Evolutionary conservation across 2,329 filamentous ascomycete species (phyloP).

Genomic region (Neopestalotiopsis sp.): DNA sequence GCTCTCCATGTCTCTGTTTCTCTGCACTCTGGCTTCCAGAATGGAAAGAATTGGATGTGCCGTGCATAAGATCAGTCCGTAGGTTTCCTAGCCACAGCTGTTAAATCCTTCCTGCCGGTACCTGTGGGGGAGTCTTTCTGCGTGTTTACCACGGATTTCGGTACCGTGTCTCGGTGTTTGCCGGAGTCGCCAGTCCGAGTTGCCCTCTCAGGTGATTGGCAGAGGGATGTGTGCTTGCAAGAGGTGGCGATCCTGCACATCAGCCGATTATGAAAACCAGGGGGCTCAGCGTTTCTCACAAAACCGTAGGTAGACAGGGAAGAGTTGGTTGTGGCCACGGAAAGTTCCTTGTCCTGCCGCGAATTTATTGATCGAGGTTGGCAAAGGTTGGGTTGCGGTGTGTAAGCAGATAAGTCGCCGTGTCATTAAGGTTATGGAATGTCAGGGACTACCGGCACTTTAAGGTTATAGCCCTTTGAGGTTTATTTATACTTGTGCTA

Average conservation of each 20-base stretch:
- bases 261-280: neutral
- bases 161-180: neutral
- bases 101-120: neutral
- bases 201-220: neutral
- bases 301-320: neutral
- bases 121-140: neutral
- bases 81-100: neutral
- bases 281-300: neutral
- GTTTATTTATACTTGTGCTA: neutral
- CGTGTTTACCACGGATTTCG: neutral
- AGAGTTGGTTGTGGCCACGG: neutral
- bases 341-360: neutral
- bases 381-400: neutral
- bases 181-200: neutral
- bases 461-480: neutral
- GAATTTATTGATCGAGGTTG: neutral
- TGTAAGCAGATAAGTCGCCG: neutral
- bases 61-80: neutral
- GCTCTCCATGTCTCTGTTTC: too few species aligned
- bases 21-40: neutral
- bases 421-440: neutral
- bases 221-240: neutral
- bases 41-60: neutral
- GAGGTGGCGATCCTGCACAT: neutral
- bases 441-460: neutral